phyloP scores from a whole-genome alignment of 352 stramenopile species.

The Phytophthora ramorum region DNA sequence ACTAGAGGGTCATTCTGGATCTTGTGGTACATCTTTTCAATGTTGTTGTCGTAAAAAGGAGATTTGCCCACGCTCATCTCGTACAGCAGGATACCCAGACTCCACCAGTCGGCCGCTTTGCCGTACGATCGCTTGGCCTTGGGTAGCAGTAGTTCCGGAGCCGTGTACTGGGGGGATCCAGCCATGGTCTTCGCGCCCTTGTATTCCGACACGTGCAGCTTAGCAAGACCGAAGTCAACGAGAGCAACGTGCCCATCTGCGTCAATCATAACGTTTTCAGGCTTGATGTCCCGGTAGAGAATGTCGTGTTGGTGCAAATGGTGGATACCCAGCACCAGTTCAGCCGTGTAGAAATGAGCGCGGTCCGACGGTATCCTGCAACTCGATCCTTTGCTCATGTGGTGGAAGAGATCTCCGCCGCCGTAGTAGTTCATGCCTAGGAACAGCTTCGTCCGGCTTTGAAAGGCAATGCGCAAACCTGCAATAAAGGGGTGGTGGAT shows the following conservation, averaged over 20 bases:
- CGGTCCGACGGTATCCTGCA: slow-evolving; percentile 84
- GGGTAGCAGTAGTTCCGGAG: slow-evolving; percentile 81
- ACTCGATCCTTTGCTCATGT: slow-evolving; percentile 91
- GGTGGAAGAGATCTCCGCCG: slow-evolving; percentile 87
- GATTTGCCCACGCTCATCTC: slow-evolving; percentile 94
- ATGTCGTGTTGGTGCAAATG: slow-evolving; percentile 95
- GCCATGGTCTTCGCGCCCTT: slow-evolving; percentile 91
- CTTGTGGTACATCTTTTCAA: slow-evolving; percentile 94
- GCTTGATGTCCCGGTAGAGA: slow-evolving; percentile 97
- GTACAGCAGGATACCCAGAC: slow-evolving; percentile 91
- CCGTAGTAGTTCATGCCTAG: slow-evolving; percentile 91
- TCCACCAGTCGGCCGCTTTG: slow-evolving; percentile 91
- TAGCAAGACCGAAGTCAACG: slow-evolving; percentile 95
- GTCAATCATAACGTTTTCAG: slow-evolving; percentile 97
- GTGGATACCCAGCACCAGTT: slow-evolving; percentile 93
- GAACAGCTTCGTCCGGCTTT: slow-evolving; percentile 88
- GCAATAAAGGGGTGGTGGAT: slow-evolving; percentile 91
- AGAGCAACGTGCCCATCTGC: slow-evolving; percentile 95
- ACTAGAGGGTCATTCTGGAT: slow-evolving; percentile 89
- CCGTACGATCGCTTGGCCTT: slow-evolving; percentile 90
- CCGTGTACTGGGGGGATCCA: slow-evolving; percentile 88
- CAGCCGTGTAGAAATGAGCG: slow-evolving; percentile 93
- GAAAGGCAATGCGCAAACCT: slow-evolving; percentile 86
- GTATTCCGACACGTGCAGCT: slow-evolving; percentile 92
- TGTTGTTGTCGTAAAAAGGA: slow-evolving; percentile 94